phyloP scores from a whole-genome alignment of 768 basidiomycete species.

The Fibroporia radiculosa region DNA sequence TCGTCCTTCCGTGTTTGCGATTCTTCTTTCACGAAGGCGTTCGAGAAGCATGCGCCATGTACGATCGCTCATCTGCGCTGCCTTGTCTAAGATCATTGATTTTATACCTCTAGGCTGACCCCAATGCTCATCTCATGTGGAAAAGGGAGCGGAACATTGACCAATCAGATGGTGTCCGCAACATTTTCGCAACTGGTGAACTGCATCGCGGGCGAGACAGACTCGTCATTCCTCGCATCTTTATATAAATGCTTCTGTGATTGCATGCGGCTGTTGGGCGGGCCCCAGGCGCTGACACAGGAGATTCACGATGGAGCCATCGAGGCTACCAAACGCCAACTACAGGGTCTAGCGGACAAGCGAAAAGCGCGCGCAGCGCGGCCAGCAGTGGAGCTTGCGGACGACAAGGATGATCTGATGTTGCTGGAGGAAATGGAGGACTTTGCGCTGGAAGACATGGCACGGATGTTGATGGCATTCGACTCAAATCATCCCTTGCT shows the following conservation, averaged over 20 bases:
- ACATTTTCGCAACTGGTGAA: slow-evolving; percentile 59
- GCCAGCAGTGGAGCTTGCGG: slow-evolving; percentile 26
- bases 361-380: slow-evolving; percentile 47
- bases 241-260: slow-evolving; percentile 67
- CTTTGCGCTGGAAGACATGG: slow-evolving; percentile 76
- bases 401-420: slow-evolving; percentile 63
- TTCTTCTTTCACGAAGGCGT: slow-evolving; percentile 87
- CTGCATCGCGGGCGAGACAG: slow-evolving; percentile 59
- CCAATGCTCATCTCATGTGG: slow-evolving; percentile 67
- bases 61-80: background rate
- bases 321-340: slow-evolving; percentile 65
- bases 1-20: slow-evolving; percentile 59
- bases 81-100: no score
- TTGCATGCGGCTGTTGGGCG: slow-evolving; percentile 50
- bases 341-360: slow-evolving; percentile 60
- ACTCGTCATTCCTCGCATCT: slow-evolving; percentile 70
- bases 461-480: slow-evolving; percentile 47
- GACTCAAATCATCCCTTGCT: slow-evolving; percentile 57
- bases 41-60: slow-evolving; percentile 72
- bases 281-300: slow-evolving; percentile 41
- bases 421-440: slow-evolving; percentile 79
- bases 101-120: slow-evolving; percentile 54
- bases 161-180: slow-evolving; percentile 59
- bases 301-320: slow-evolving; percentile 49
- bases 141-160: slow-evolving; percentile 56